Conservation (phyloP, 78 protist genomes). For the Paratrimastix pyriformis region DNA sequence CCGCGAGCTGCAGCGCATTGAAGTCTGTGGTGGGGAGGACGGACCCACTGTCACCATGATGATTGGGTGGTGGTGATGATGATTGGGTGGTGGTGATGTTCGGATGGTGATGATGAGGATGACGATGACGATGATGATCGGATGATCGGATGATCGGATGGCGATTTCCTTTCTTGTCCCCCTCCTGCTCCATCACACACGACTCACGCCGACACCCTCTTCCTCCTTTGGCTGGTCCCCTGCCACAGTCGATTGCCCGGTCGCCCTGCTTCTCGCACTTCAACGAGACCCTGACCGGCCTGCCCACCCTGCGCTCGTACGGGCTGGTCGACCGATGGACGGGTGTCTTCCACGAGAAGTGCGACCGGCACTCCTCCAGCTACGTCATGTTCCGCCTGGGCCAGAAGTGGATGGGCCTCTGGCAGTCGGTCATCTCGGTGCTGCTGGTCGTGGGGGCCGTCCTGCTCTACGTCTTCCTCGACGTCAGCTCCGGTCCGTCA, state of each 20-base stretch:
- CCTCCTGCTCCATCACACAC: no score
- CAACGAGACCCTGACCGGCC: slow-evolving; percentile 54
- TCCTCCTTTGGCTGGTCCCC: no score
- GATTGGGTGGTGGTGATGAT: background rate
- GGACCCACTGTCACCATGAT: background rate
- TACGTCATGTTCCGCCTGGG: slow-evolving; percentile 8
- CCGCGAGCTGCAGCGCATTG: slow-evolving; percentile 12
- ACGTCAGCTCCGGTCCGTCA: no score
- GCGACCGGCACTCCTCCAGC: background rate
- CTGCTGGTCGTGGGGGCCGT: background rate
- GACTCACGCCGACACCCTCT: no score
- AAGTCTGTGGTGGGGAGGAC: background rate
- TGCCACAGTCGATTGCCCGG: slow-evolving; percentile 59
- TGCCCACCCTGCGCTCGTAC: slow-evolving; percentile 21
- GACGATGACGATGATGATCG: no score
- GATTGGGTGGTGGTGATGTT: background rate
- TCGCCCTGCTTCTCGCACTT: slow-evolving; percentile 76
- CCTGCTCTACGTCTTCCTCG: no score
- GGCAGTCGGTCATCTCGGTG: background rate
- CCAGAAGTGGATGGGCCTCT: slow-evolving; percentile 9
- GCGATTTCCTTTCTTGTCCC: no score
- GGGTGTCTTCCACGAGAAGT: background rate
- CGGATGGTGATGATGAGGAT: background rate
- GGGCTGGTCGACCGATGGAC: background rate
- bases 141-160: no score